phyloP scores from a whole-genome alignment of 352 stramenopile genomes.

The Globisporangium rhizosaccharum region DNA sequence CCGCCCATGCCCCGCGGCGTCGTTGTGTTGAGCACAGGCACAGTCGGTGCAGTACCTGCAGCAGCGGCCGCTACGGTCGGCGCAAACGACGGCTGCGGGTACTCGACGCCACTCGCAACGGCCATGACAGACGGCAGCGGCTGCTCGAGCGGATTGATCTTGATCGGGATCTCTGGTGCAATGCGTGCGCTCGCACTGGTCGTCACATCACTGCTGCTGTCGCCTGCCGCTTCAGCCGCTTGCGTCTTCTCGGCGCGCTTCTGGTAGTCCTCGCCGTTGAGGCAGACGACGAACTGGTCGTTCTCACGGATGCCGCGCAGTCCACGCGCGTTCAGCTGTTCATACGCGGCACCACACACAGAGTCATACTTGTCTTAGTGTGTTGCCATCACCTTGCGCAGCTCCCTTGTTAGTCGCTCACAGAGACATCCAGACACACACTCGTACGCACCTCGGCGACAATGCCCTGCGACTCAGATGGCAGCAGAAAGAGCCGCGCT shows the following conservation, averaged over 20 bases:
- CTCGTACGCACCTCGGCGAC: slow-evolving; percentile 42
- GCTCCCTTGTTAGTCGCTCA: not conserved
- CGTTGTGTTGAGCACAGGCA: not conserved
- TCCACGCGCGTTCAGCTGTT: slow-evolving; percentile 59
- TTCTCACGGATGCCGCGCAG: slow-evolving; percentile 74
- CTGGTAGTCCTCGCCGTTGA: slow-evolving; percentile 67
- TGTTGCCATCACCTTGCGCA: too few relatives aligned
- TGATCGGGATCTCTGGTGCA: not conserved
- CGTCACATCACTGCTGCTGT: not conserved
- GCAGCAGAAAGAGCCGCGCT: slow-evolving; percentile 61
- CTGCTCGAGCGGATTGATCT: not conserved
- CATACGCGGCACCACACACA: slow-evolving; percentile 4
- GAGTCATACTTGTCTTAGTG: slow-evolving; percentile 1
- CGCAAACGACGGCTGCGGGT: slow-evolving; percentile 11
- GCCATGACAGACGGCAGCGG: not conserved
- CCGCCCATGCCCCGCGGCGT: slow-evolving; percentile 23
- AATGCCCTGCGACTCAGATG: slow-evolving; percentile 48
- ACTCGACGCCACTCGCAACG: slow-evolving; percentile 10
- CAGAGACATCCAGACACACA: not conserved
- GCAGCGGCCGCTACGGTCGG: not conserved
- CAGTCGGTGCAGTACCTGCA: not conserved
- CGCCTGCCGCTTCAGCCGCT: not conserved
- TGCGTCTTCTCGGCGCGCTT: slow-evolving; percentile 18
- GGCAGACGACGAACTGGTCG: slow-evolving; percentile 67
- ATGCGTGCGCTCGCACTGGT: not conserved